Evolutionary conservation across 192 early-diverging fungal species (phyloP), one percentile per base, ranked within the genome.

Genomic region (Rhizophagus sp.): DNA sequence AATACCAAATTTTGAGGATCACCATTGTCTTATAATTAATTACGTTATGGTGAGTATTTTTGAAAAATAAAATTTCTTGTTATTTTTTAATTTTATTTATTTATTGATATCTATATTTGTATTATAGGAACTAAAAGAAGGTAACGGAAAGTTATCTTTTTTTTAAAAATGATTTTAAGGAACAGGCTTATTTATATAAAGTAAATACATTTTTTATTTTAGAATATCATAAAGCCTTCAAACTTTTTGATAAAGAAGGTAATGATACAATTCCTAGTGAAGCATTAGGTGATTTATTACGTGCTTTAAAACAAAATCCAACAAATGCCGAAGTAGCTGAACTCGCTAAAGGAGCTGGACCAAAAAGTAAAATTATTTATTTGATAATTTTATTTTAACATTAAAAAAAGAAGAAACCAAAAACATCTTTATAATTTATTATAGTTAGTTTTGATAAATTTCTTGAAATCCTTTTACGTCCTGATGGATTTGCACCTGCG

Each of bases 211-310:
- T 41, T 41, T 57, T 78, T 52, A 61, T 72, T 57, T 15, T 81
- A 91, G 93, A 93, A 77, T 95, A 90, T 88, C 91, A 92, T 86
- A 92, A 94, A 81, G 92, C 91, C 22, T 95, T 95, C 82, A 91
- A 90, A 61, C 87, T 95, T 50, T 95, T 91, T 81, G 94, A 95
- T 84, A 91, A 92, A 73, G 92, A 90, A 75, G 93, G 93, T 63
- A 89, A 89, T 39, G 90, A 92, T 65, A 90, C 88, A 44, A 88
- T 95, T 47, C 90, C 89, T 19, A 81, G 85, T 62, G 86, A 86
- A 22, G 90, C 89, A 24, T 85, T 95, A 36, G 94, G 94, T 69
- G 91, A 93, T 61, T 84, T 95, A 62, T 81, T 95, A 79, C 92
- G 94, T 65, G 93, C 93, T 66, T 84, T 95, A 27, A 92, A 92